Conservation (phyloP, 768 basidiomycete species). For the Gautieria morchelliformis region DNA sequence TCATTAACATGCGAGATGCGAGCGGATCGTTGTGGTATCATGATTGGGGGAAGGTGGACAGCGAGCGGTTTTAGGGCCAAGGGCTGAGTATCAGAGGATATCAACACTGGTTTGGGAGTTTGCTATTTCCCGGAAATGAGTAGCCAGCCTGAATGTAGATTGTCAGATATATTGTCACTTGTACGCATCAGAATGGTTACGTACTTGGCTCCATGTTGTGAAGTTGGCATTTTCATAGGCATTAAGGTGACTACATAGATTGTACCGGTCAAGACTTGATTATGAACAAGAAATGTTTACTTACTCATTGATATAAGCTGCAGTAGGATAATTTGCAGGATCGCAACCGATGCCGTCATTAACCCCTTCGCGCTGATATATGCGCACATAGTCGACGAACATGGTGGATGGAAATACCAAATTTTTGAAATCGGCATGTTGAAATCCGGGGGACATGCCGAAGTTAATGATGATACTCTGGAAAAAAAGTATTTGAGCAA, state of each 20-base stretch:
- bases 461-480: constrained; percentile 82
- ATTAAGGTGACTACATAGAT: constrained; percentile 30
- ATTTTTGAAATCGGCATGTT: constrained; percentile 58
- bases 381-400: constrained; percentile 83
- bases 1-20: neutral
- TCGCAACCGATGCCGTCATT: constrained; percentile 64
- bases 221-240: constrained; percentile 75
- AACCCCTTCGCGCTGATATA: constrained; percentile 74
- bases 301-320: constrained; percentile 65
- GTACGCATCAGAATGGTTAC: neutral
- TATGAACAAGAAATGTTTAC: constrained; percentile 15
- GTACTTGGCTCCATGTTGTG: constrained; percentile 63
- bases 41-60: neutral
- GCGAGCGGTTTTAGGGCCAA: neutral
- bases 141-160: constrained; percentile 1
- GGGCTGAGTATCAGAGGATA: neutral
- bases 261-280: neutral
- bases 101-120: constrained; percentile 3
- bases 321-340: constrained; percentile 69
- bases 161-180: neutral
- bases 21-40: neutral
- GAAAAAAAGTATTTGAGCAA: neutral
- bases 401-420: constrained; percentile 71
- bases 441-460: constrained; percentile 72
- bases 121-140: constrained; percentile 2